These are phyloP conservation scores for Septoria linicola DNA, from an alignment of 2,329 filamentous ascomycete species.

Conservation along the genomic window DNA sequence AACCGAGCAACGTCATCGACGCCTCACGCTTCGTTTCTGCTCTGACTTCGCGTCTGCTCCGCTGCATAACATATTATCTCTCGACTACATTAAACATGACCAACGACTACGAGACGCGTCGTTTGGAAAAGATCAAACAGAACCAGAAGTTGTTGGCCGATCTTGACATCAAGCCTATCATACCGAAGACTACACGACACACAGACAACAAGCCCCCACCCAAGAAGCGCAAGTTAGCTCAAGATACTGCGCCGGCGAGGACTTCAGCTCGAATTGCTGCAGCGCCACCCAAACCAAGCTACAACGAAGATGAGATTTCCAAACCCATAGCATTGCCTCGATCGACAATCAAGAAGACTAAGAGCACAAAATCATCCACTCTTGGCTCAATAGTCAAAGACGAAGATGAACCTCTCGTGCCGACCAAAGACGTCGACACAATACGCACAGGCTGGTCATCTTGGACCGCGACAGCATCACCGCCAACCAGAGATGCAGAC, in stretches of 20 bases:
- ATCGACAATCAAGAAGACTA: conserved; percentile 21
- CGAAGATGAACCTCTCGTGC: conserved; percentile 26
- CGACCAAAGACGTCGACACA: conserved; percentile 35
- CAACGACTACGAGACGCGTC: conserved; percentile 48
- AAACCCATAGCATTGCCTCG: conserved; percentile 28
- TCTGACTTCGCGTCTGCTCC: not conserved
- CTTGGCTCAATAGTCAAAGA: conserved; percentile 10
- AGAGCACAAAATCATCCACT: conserved; percentile 3
- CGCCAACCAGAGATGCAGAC: conserved; percentile 45
- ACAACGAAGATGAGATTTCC: conserved; percentile 42
- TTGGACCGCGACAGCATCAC: conserved; percentile 44
- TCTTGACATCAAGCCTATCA: conserved; percentile 44
- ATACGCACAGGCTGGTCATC: conserved; percentile 45
- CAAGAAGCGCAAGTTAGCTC: conserved; percentile 45
- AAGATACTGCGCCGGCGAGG: conserved; percentile 41
- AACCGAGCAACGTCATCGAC: too few species aligned
- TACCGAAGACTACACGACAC: conserved; percentile 22
- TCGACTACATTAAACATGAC: conserved; percentile 39
- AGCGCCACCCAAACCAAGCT: conserved; percentile 37
- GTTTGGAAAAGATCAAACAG: conserved; percentile 50
- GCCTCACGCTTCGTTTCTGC: too few species aligned
- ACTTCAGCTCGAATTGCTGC: conserved; percentile 52
- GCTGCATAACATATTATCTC: not conserved
- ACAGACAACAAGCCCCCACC: conserved; percentile 28
- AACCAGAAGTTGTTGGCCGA: conserved; percentile 51